These are phyloP conservation scores for Emericellopsis cladophorae DNA, from an alignment of 2,329 filamentous ascomycete species.

Conservation along the genomic window DNA sequence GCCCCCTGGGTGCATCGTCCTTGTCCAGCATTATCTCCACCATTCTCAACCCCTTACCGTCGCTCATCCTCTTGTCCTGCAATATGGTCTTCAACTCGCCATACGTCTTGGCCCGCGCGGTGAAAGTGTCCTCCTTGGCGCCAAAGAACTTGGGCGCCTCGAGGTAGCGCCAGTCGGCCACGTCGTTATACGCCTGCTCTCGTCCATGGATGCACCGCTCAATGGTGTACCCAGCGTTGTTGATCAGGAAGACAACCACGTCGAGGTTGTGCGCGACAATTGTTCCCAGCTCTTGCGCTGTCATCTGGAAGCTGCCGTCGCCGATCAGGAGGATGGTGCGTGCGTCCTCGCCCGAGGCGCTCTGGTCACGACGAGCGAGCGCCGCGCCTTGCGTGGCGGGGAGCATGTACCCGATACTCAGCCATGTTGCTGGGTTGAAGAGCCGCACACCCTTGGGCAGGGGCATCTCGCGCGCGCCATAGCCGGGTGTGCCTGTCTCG, in stretches of 20 bases:
- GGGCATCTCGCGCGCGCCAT: slow-evolving; percentile 36
- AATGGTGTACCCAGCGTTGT: slow-evolving; percentile 48
- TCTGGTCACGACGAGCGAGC: slow-evolving; percentile 36
- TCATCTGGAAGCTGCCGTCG: slow-evolving; percentile 54
- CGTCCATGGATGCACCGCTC: slow-evolving; percentile 44
- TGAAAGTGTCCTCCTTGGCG: slow-evolving; percentile 24
- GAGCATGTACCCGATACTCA: slow-evolving; percentile 49
- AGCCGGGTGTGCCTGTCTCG: slow-evolving; percentile 44
- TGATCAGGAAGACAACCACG: slow-evolving; percentile 38
- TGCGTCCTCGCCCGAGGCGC: slow-evolving; percentile 7
- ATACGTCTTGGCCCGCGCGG: slow-evolving; percentile 21
- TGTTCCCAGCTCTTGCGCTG: slow-evolving; percentile 51
- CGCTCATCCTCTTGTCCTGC: slow-evolving; percentile 5
- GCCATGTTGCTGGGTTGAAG: slow-evolving; percentile 41
- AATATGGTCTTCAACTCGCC: slow-evolving; percentile 28
- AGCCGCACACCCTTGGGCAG: slow-evolving; percentile 33
- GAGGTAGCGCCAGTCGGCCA: slow-evolving; percentile 37
- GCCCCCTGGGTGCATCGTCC: slow-evolving; percentile 12
- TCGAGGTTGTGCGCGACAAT: slow-evolving; percentile 43
- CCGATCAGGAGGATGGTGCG: slow-evolving; percentile 45
- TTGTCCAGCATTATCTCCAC: slow-evolving; percentile 17
- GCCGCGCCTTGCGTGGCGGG: slow-evolving; percentile 42
- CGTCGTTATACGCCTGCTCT: slow-evolving; percentile 39
- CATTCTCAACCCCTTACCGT: slow-evolving; percentile 15
- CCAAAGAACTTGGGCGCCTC: slow-evolving; percentile 35